These are phyloP conservation scores for Ramaria rubella DNA, from an alignment of 768 basidiomycete genomes.

Conservation along the genomic window DNA sequence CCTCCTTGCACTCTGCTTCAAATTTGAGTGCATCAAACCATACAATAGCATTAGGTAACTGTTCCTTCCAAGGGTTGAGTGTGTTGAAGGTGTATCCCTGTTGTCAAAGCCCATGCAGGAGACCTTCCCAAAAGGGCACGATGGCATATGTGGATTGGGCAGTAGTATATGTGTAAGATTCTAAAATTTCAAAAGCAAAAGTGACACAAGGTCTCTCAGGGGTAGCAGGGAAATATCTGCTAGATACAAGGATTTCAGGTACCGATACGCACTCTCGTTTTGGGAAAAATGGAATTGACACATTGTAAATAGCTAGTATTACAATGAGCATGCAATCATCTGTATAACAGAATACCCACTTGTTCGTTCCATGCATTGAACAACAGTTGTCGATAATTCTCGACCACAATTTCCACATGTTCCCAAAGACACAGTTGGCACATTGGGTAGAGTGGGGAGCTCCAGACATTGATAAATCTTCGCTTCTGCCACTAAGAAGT, in stretches of 20 bases:
- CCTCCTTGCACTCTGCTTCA: not conserved
- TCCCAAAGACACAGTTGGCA: not conserved
- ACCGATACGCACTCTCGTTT: not conserved
- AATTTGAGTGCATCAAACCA: not conserved
- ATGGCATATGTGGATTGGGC: not conserved
- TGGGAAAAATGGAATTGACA: not conserved
- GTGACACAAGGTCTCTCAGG: not conserved
- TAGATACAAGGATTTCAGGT: not conserved
- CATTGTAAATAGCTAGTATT: not conserved
- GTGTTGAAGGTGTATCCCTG: constrained; percentile 98
- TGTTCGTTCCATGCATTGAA: not conserved
- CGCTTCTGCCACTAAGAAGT: not conserved
- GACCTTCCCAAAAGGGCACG: constrained; percentile 38
- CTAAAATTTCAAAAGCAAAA: not conserved
- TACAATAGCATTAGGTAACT: not conserved
- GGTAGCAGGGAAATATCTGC: not conserved
- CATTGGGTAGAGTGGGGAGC: not conserved
- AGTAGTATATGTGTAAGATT: not conserved
- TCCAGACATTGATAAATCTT: not conserved
- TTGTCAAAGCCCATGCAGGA: constrained; percentile 94
- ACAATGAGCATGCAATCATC: not conserved
- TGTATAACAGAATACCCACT: not conserved
- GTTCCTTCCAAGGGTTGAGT: constrained; percentile 42
- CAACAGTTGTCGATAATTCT: not conserved
- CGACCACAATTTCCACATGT: not conserved